A percentile compares a stretch with the other conserved stretches of the same genome.
Evolutionary conservation across 2,329 filamentous ascomycete species (phyloP).

Genomic region (Sporothrix brasiliensis): DNA sequence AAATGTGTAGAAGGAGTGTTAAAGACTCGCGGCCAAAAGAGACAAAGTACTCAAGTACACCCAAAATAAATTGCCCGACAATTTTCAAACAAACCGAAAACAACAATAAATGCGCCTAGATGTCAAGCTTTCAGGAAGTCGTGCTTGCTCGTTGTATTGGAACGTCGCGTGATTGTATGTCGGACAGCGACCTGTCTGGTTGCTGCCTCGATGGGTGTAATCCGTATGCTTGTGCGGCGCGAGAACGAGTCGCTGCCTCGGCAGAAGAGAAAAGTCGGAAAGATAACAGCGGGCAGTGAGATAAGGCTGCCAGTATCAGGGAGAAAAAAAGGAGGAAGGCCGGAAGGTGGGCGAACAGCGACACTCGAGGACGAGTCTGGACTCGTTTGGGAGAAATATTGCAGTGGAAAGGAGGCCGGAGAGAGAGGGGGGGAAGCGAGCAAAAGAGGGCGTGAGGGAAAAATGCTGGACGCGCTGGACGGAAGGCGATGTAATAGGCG

Average conservation of each 20-base stretch:
- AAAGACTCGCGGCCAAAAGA: not conserved
- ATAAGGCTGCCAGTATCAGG: not conserved
- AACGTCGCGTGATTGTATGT: not conserved
- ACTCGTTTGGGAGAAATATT: conserved; percentile 2
- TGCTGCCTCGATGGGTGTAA: not conserved
- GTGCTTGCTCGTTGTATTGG: not conserved
- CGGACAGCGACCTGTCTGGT: not conserved
- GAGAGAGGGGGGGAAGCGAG: not conserved
- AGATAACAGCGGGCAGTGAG: not conserved
- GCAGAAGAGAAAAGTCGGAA: not conserved
- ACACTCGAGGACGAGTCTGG: not conserved
- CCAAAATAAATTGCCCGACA: not conserved
- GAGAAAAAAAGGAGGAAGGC: no score
- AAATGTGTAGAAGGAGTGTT: no score
- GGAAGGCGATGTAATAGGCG: conserved; percentile 13
- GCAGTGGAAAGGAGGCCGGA: not conserved
- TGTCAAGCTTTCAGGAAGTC: not conserved
- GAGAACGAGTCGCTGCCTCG: conserved; percentile 20
- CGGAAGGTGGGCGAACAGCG: not conserved
- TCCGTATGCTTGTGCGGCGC: not conserved
- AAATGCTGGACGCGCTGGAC: not conserved
- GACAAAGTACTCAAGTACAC: not conserved
- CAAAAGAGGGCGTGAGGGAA: not conserved
- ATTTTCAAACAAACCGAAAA: not conserved
- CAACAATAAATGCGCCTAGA: not conserved